Base-by-base conservation (phyloP, 495 filamentous ascomycete species). In the Trichoderma virens region DNA sequence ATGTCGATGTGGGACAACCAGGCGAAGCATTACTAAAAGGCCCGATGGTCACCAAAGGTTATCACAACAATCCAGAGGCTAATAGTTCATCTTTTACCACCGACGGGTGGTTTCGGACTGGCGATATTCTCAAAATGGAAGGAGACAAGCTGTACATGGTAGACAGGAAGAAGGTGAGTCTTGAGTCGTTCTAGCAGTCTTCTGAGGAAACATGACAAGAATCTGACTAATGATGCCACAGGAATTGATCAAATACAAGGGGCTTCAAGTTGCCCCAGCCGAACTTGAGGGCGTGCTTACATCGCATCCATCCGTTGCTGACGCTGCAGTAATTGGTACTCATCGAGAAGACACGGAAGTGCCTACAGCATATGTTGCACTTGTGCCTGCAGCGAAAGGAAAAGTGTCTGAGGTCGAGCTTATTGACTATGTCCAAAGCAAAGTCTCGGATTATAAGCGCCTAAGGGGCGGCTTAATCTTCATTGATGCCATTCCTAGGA, bases 401-500 rank as follows among this genome's bases (percentile, higher is more conserved):
- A 60, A 65, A 32, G 62, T 71, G 14, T 70, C 65, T 6, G 68
- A 64, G 0, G 23, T 67, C 59, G 68, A 74, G 8, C 70, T 81
- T 6, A 38, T 67, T 2, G 64, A 66, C 11, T 77, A 73, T 70
- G 70, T 77, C 2, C 69, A 65, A 7, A 70, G 67, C 45, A 82
- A 84, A 67, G 85, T 93, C 0, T 81, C 88, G 3, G 76, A 79
- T 13, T 86, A 93, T 67, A 95, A 96, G 80, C 77, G 79, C 54
- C 73, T 95, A 65, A 79, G 88, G 20, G 92, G 92, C 28, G 92
- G 92, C 0, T 82, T 96, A 0, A 80, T 80, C 25, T 96, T 93
- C 68, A 76, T 93, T 7, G 82, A 91, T 62, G 80, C 79, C 59
- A 86, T 95, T 23, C 92, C 91, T n/a, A 93, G 92, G 80, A 93